Base-by-base conservation (phyloP, 768 basidiomycete species). In the Cubamyces sp. region DNA sequence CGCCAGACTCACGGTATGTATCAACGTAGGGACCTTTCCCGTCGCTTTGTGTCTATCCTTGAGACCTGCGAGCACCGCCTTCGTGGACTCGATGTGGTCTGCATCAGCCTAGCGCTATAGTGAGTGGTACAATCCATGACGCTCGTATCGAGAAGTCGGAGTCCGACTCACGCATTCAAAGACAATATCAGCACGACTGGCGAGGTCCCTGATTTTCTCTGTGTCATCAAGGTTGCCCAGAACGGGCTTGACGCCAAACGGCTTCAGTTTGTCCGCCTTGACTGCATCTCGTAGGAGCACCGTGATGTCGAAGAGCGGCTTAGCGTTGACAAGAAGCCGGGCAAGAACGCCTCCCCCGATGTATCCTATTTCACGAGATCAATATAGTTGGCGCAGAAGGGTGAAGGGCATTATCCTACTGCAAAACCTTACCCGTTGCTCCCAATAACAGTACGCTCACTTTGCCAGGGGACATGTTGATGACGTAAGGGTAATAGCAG, bases 1-100 rank as follows among this genome's bases (percentile, higher is more conserved):
- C 12, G 28, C 26, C 5, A 15, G 2, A 72, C 85, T 66, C 66
- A 87, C 88, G 0, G 86, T 87, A 66, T 90, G 85, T n/a, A 90
- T 87, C 3, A 84, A 75, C 51, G 77, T 75, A 5, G 85, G 78
- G 1, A 69, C 65, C 1, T 68, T 74, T 1, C 82, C 80, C 0
- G 79, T 82, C n/a, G 62, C 65, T 39, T 77, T 71, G 49, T 78
- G 70, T n/a, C 77, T 73, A 62, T 75, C 79, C 74, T 82, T 84
- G 69, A 84, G 60, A 1, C 88, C 87, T 11, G 70, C 75, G 51
- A 90, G 72, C 8, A 82, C 79, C 0, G 83, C 81, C 39, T 78
- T 63, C 0, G 76, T 77, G 0, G 82, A 82, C 1, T 69, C 68
- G 0, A 81, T 52, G 53, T 86, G 71, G 63, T 89, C 86, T 7